A percentile compares a stretch with the other conserved stretches of the same genome.
Conservation (phyloP, 2,329 filamentous ascomycete genomes). For the Chaetoscypha palmicola region DNA sequence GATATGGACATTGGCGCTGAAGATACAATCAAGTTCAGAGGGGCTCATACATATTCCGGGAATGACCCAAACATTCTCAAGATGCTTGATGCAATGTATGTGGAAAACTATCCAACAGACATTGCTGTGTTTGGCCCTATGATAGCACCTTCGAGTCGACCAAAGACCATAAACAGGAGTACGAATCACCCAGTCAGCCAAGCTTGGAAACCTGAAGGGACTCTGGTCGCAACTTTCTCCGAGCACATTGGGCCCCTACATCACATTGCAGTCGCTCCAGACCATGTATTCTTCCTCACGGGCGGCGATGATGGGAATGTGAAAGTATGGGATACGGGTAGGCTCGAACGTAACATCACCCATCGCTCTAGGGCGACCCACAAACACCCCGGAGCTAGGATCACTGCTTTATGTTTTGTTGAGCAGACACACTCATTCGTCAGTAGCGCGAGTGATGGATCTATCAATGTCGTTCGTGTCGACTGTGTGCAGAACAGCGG, state of each 20-base stretch:
- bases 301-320: constrained; percentile 86
- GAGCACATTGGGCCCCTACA: constrained; percentile 82
- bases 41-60: constrained; percentile 78
- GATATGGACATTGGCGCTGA: constrained; percentile 31
- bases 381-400: constrained; percentile 64
- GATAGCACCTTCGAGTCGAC: constrained; percentile 60
- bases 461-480: constrained; percentile 73
- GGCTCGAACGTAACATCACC: constrained; percentile 85
- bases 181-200: constrained; percentile 36
- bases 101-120: constrained; percentile 61
- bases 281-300: constrained; percentile 92
- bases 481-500: constrained; percentile 51
- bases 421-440: constrained; percentile 92
- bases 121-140: constrained; percentile 69
- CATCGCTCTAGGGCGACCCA: constrained; percentile 83
- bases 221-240: constrained; percentile 77
- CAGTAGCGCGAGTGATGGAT: constrained; percentile 83
- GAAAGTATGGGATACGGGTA: constrained; percentile 86
- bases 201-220: constrained; percentile 77
- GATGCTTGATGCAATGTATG: constrained; percentile 79
- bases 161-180: constrained; percentile 39
- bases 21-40: constrained; percentile 43
- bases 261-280: constrained; percentile 73
- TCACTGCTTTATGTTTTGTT: constrained; percentile 81
- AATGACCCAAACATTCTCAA: constrained; percentile 62